A percentile compares a stretch with the other conserved stretches of the same genome.
Conservation (phyloP, 2,329 filamentous ascomycete genomes). For the Botrytis elliptica region DNA sequence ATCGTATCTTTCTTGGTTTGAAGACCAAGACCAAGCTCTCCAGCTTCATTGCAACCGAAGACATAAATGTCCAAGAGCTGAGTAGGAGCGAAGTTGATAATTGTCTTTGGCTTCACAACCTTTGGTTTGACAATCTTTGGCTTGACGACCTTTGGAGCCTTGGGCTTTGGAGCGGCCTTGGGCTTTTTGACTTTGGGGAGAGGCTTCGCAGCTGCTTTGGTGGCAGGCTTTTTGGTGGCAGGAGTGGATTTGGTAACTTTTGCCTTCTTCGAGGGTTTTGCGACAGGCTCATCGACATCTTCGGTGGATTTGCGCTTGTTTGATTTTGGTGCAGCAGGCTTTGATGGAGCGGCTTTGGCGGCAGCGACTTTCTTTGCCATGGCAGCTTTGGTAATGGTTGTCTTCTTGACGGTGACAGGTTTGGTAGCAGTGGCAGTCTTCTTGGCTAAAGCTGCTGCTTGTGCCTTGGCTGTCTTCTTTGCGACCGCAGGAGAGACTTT, state of each 20-base stretch:
- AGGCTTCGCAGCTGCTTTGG: slow-evolving; percentile 7
- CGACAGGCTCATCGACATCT: slow-evolving; percentile 7
- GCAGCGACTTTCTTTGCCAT: slow-evolving; percentile 11
- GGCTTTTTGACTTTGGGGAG: not conserved
- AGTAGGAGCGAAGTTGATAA: slow-evolving; percentile 61
- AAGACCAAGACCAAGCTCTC: slow-evolving; percentile 75
- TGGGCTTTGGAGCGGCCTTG: slow-evolving; percentile 15
- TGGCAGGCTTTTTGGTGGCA: slow-evolving; percentile 3
- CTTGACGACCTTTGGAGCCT: slow-evolving; percentile 11
- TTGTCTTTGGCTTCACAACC: slow-evolving; percentile 17
- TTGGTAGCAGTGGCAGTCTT: slow-evolving; percentile 12
- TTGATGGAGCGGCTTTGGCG: slow-evolving; percentile 8
- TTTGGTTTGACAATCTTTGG: slow-evolving; percentile 11
- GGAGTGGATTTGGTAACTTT: not conserved
- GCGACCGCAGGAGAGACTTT: slow-evolving; percentile 30
- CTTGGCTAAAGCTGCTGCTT: not conserved
- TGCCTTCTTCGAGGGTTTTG: slow-evolving; percentile 13
- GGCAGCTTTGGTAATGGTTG: slow-evolving; percentile 3
- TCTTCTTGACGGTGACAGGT: slow-evolving; percentile 12
- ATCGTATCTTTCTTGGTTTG: slow-evolving; percentile 67
- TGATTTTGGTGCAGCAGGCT: slow-evolving; percentile 15
- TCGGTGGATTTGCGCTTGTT: slow-evolving; percentile 20
- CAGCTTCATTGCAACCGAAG: slow-evolving; percentile 73
- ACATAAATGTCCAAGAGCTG: slow-evolving; percentile 70
- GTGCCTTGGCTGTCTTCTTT: slow-evolving; percentile 17